Evolutionary conservation across 2,329 filamentous ascomycete genomes (phyloP), one percentile per base, ranked within the genome.

Genomic region (Pestalotiopsis sp.): DNA sequence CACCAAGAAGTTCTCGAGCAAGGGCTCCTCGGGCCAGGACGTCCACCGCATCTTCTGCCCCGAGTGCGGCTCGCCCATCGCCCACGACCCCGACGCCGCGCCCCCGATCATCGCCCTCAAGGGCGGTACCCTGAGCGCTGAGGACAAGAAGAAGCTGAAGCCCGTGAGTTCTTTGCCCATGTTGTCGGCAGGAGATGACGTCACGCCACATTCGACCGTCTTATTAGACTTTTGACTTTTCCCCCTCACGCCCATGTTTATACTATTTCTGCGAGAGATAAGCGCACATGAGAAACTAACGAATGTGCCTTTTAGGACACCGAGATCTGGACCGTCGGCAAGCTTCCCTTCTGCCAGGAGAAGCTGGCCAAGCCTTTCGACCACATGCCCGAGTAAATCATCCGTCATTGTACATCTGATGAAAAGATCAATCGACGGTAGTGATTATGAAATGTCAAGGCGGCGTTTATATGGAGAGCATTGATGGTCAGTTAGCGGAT

Each of bases 321-420:
- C 73, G 90, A 92, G 82, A 92, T 92, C 81, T 92, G 90, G 90
- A 90, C 89, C 64, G 86, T 83, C 71, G 79, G 87, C 82, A 92
- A 92, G 85, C 85, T 92, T 72, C 90, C 90, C 17, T 92, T 92
- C 83, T 90, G 90, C 83, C 84, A 88, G 82, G 90, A 92, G 83
- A 80, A 86, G 73, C 83, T 92, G 70, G 87, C 82, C 64, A 87
- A 91, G 78, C 83, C 88, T 3, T 91, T 91, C 78, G 78, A 85
- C 75, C 81, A 90, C 78, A 91, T 92, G 89, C 89, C 89, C 13
- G 77, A 88, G 77, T 89, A 85, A 79, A 66, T 7, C 4, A 2
- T 38, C 3, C 12, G 11, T 38, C 12, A 23, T 23, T 23, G 20
- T 2, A 23, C 20, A 23, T 23, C 20, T 23, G 20, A 23, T 23